phyloP scores from a whole-genome alignment of 768 basidiomycete species.

The Leccinum variicolor region DNA sequence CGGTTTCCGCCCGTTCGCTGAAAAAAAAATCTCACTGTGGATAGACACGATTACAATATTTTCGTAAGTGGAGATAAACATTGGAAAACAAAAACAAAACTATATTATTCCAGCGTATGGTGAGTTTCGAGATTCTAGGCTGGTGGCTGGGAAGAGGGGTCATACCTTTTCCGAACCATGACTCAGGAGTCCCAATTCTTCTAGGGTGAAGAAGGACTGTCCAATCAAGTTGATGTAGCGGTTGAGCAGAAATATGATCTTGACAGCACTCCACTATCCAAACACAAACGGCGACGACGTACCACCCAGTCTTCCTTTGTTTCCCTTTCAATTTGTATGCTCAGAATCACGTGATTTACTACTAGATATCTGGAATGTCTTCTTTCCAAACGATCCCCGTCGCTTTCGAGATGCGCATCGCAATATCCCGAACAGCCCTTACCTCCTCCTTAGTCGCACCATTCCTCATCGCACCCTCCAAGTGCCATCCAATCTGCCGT shows the following conservation, averaged over 20 bases:
- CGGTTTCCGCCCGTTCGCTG: neutral
- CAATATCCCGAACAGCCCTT: slow-evolving; percentile 50
- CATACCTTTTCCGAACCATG: slow-evolving; percentile 10
- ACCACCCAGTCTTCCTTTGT: too few relatives aligned
- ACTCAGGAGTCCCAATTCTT: slow-evolving; percentile 13
- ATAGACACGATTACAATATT: neutral
- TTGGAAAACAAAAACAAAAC: neutral
- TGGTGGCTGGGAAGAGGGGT: neutral
- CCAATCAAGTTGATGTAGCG: slow-evolving; percentile 13
- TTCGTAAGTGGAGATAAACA: neutral
- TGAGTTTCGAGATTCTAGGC: neutral
- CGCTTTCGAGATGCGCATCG: slow-evolving; percentile 46
- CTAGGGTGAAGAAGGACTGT: slow-evolving; percentile 6
- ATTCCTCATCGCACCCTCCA: slow-evolving; percentile 50
- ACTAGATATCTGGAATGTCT: slow-evolving; percentile 42
- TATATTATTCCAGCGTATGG: neutral
- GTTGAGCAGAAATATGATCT: slow-evolving; percentile 15
- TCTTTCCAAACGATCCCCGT: slow-evolving; percentile 53
- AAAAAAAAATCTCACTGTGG: neutral
- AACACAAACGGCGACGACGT: too few relatives aligned
- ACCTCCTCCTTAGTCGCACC: slow-evolving; percentile 55
- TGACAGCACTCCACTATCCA: slow-evolving; percentile 13
- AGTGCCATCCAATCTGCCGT: slow-evolving; percentile 64
- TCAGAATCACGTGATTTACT: slow-evolving; percentile 14
- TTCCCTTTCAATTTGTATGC: neutral